phyloP scores from a whole-genome alignment of 2,329 filamentous ascomycete genomes.

The Teratosphaeria zuluensis region DNA sequence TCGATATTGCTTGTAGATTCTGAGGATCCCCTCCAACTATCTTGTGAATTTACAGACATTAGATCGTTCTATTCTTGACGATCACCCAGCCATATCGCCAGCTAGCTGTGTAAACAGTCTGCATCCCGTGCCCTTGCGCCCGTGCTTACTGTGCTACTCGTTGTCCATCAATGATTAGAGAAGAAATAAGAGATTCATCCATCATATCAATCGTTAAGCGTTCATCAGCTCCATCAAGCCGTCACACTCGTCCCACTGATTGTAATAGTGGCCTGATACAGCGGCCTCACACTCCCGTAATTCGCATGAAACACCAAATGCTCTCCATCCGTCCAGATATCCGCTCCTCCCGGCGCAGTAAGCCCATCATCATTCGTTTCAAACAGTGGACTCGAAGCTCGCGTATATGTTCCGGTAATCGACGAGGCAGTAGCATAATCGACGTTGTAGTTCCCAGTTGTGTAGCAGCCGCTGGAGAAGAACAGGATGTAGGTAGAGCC shows the following conservation, averaged over 20 bases:
- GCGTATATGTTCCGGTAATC: constrained; percentile 16
- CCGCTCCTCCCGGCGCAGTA: constrained; percentile 23
- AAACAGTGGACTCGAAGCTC: constrained; percentile 14
- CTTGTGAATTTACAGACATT: no score
- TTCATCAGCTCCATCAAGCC: neutral
- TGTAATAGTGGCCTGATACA: constrained; percentile 14
- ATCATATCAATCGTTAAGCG: neutral
- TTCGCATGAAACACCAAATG: constrained; percentile 27
- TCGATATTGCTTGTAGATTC: no score
- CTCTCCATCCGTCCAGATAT: constrained; percentile 18
- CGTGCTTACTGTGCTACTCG: neutral
- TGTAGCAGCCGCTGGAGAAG: constrained; percentile 16
- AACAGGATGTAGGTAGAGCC: constrained; percentile 19
- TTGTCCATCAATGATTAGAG: neutral
- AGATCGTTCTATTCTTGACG: no score
- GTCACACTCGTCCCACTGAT: constrained; percentile 10
- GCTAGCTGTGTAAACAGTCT: no score
- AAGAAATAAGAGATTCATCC: neutral
- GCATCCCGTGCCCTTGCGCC: no score
- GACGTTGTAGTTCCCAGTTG: constrained; percentile 16
- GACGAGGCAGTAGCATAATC: constrained; percentile 17
- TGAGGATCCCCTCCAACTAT: no score
- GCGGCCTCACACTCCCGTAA: constrained; percentile 10
- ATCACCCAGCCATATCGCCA: no score
- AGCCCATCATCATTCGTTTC: constrained; percentile 19